These are phyloP conservation scores for Centrapalus pauciflorus DNA, from an alignment of 129 eudicot species.

Conservation along the genomic window DNA sequence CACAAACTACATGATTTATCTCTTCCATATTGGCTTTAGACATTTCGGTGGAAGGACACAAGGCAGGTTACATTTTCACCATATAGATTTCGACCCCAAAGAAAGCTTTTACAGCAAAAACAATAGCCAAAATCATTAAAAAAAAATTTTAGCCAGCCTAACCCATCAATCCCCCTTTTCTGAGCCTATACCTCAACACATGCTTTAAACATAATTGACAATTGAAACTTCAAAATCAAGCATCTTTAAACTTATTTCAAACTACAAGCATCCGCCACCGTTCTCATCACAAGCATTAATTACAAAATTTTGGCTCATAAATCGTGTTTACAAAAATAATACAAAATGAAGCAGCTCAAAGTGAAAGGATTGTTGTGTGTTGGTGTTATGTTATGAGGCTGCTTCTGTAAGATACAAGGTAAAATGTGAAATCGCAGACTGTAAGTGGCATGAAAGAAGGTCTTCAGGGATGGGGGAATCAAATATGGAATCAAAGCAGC, in stretches of 20 bases:
- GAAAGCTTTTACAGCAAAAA: no score
- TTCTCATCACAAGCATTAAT: constrained; percentile 8
- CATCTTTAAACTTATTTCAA: neutral
- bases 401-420: constrained; percentile 58
- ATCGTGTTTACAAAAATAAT: constrained; percentile 12
- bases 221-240: neutral
- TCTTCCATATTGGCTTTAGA: no score
- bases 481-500: constrained; percentile 67
- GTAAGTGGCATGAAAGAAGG: constrained; percentile 68
- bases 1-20: no score
- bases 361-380: neutral
- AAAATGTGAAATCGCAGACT: constrained; percentile 80
- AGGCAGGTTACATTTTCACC: no score
- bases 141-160: no score
- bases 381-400: constrained; percentile 26
- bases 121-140: no score
- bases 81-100: no score
- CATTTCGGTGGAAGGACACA: no score
- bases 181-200: no score
- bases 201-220: no score
- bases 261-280: no score
- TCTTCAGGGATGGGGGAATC: constrained; percentile 83
- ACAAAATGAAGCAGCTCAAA: neutral
- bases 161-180: no score
- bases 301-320: constrained; percentile 8